These are phyloP conservation scores for Phytophthora quininea DNA, from an alignment of 352 stramenopile species.

Conservation along the genomic window DNA sequence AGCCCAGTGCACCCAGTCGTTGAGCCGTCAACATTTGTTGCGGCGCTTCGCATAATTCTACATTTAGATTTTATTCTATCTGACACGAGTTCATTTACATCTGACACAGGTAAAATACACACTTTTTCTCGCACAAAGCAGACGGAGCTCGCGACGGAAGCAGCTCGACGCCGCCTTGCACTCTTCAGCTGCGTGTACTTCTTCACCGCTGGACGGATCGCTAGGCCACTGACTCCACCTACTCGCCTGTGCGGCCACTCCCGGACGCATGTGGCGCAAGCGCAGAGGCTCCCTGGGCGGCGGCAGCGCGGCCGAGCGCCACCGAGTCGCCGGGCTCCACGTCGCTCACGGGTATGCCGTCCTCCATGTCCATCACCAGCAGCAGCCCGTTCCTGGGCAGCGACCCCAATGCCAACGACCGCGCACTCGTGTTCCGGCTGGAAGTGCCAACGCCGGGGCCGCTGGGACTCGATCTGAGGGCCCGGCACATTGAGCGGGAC, in stretches of 20 bases:
- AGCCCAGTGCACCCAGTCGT: not conserved
- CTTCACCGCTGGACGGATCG: too few species aligned
- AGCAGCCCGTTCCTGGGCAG: constrained; percentile 61
- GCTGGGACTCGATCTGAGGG: constrained; percentile 74
- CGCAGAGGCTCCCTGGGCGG: constrained; percentile 55
- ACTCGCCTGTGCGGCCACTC: too few species aligned
- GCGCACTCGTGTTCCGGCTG: constrained; percentile 71
- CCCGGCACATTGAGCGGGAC: constrained; percentile 74
- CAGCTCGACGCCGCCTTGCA: not conserved
- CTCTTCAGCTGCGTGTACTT: too few species aligned
- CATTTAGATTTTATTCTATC: too few species aligned
- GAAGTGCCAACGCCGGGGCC: constrained; percentile 74
- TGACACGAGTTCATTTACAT: too few species aligned
- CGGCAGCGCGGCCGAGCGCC: constrained; percentile 29
- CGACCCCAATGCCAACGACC: constrained; percentile 60
- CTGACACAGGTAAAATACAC: too few species aligned
- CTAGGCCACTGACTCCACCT: too few species aligned
- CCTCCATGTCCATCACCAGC: constrained; percentile 47
- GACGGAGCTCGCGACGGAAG: not conserved
- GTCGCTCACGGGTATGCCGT: constrained; percentile 46
- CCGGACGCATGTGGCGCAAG: constrained; percentile 70
- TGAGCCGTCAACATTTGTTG: too few species aligned
- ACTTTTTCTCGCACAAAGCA: not conserved
- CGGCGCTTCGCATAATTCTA: too few species aligned
- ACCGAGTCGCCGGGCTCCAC: constrained; percentile 43